Evolutionary conservation across 2,329 filamentous ascomycete species (phyloP), one percentile per base, ranked within the genome.

Genomic region (Pestalotiopsis sp.): DNA sequence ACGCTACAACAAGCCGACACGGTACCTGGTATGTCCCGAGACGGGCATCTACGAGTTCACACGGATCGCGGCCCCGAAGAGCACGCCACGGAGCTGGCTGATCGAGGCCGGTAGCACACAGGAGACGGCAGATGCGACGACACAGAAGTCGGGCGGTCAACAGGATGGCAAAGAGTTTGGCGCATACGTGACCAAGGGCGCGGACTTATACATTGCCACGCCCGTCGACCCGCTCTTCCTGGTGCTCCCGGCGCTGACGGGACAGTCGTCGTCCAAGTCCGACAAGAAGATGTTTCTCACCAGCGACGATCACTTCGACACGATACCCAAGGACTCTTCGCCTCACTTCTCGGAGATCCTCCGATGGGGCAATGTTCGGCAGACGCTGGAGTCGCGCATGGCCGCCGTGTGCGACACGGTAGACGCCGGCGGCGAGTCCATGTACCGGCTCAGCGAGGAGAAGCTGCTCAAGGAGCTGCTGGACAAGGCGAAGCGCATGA

Each of bases 151-250:
- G 23, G 27, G 52, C 38, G 20, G 14, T 25, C 59, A 17, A 41
- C 39, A 39, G 20, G 36, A 31, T 39, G 73, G 77, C 31, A 73
- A 69, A 38, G 72, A 70, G 27, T 76, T 80, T n/a, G 68, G 74
- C n/a, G 69, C 79, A 0, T 79, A 81, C 49, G 73, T 93, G 27
- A 86, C 90, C 41, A 90, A 90, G 74, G 86, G 85, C 58, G 90
- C 93, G 41, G 90, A 94, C 69, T 82, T 98, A n/a, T 92, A 92
- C 74, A 81, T 98, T 69, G 93, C 95, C 9, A 97, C 96, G 1
- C 88, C 90, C 2, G 84, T 97, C 67, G 96, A 99, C 78, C 87
- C 93, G 4, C 77, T 98, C 3, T 98, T 98, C 81, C 84, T 98
- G 64, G 77, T 97, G 3, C 83, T 98, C 1, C 92, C 95, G 0